Base-by-base conservation (phyloP, 148 eudicot species). In the Rhododendron molle region DNA sequence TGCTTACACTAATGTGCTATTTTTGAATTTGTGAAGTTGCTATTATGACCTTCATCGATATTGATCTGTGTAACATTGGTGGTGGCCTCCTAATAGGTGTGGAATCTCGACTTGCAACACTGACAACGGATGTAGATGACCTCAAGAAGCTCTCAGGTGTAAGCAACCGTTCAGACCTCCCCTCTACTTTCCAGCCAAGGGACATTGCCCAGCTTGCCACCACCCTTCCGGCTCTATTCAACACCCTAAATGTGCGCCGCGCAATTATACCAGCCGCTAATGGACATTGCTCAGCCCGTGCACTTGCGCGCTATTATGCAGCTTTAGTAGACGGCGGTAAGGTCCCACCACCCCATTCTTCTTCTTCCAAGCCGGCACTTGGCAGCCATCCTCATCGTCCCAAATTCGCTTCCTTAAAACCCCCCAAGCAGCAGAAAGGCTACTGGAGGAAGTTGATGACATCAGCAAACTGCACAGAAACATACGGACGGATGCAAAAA, bases 211-310 rank as follows among this genome's bases (percentile, higher is more conserved):
- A 91, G 85, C 85, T 92, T 43, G 92, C 86, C 7, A 86, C 92
- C 65, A 87, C 95, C 38, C 88, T 93, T 60, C 95, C 96, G 2
- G 92, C 92, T 67, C 82, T 94, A 54, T 97, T 93, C 87, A 97
- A 97, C 86, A 85, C 95, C 32, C 98, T 97, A 47, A 85, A 90
- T 69, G 89, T 92, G 18, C 98, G 99, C 32, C 99, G 99, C 81
- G 96, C 98, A 81, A 95, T 93, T 46, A 92, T 97, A 82, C 99
- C 99, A 20, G 94, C 99, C 77, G 99, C 99, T 36, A 97, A 97
- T 83, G 94, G 93, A 69, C 99, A 97, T 86, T 97, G 97, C 90
- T 97, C 99, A 44, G 99, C 99, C 32, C 98, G 99, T 88, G 99
- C 98, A 72, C 96, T 97, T 50, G 99, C 99, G 0, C 96, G 99